Percentiles rank a stretch among this genome's conserved stretches.
Evolutionary conservation across 192 early-diverging fungal species (phyloP).

Genomic region (Gonapodya sp.): DNA sequence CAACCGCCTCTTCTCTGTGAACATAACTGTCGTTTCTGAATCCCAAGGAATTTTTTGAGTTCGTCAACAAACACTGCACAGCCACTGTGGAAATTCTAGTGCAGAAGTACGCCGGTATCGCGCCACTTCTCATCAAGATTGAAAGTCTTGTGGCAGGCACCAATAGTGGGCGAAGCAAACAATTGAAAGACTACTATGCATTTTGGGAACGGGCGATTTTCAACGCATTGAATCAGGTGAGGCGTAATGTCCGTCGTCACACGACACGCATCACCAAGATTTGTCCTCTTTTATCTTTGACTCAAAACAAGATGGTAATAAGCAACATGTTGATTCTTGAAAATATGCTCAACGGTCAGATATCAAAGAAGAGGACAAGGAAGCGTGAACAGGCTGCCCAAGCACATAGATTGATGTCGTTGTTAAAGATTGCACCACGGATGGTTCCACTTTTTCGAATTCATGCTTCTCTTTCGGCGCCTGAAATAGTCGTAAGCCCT

Average conservation of each 20-base stretch:
- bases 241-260: not conserved
- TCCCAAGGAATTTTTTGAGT: slow-evolving; percentile 47
- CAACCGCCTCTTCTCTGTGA: slow-evolving; percentile 11
- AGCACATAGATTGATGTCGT: slow-evolving; percentile 12
- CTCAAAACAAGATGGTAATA: slow-evolving; percentile 37
- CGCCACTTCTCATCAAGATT: slow-evolving; percentile 53
- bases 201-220: slow-evolving; percentile 47
- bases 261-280: not conserved
- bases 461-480: slow-evolving; percentile 42
- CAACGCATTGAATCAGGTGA: slow-evolving; percentile 15
- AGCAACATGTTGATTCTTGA: slow-evolving; percentile 42
- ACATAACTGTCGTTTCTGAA: slow-evolving; percentile 2
- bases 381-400: slow-evolving; percentile 5
- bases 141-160: slow-evolving; percentile 52
- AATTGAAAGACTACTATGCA: slow-evolving; percentile 47
- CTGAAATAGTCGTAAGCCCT: slow-evolving; percentile 49
- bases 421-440: slow-evolving; percentile 13
- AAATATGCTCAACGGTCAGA: slow-evolving; percentile 21
- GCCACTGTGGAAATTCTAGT: slow-evolving; percentile 35
- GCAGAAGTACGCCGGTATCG: slow-evolving; percentile 44
- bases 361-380: slow-evolving; percentile 18
- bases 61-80: slow-evolving; percentile 37
- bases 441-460: slow-evolving; percentile 40
- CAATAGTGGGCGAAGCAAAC: slow-evolving; percentile 48
- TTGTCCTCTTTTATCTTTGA: not conserved